Conservation (phyloP, 148 eudicot species). For the Heliosperma pusillum region DNA sequence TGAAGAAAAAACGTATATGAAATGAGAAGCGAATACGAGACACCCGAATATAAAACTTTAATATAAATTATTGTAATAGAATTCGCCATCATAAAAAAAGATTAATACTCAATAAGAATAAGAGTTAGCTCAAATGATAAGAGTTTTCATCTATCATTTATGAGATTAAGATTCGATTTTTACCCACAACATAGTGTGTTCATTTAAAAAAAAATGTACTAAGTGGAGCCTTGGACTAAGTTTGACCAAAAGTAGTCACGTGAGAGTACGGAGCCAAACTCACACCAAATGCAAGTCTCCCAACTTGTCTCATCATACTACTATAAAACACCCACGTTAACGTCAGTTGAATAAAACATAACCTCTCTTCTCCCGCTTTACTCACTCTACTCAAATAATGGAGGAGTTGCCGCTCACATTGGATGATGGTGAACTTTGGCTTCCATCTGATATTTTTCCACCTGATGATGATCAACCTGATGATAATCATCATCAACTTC, state of each 20-base stretch:
- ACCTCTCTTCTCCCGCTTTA: background rate
- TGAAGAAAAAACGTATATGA: too few relatives aligned
- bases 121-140: too few relatives aligned
- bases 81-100: too few relatives aligned
- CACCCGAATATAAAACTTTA: too few relatives aligned
- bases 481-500: background rate
- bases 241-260: background rate
- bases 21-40: too few relatives aligned
- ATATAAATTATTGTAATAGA: too few relatives aligned
- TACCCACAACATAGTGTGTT: too few relatives aligned
- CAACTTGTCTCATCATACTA: background rate
- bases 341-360: background rate
- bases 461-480: constrained; percentile 10
- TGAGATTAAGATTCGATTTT: too few relatives aligned
- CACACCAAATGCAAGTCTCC: background rate
- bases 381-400: constrained; percentile 7
- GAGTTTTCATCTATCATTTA: too few relatives aligned
- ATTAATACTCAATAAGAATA: too few relatives aligned
- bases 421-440: constrained; percentile 27
- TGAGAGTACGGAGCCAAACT: background rate
- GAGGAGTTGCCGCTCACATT: constrained; percentile 13
- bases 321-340: background rate
- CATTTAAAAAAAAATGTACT: too few relatives aligned
- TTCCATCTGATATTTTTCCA: constrained; percentile 31
- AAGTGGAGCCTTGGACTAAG: too few relatives aligned